Conservation (phyloP, 257 asterid genomes). For the Echites panduratus region DNA sequence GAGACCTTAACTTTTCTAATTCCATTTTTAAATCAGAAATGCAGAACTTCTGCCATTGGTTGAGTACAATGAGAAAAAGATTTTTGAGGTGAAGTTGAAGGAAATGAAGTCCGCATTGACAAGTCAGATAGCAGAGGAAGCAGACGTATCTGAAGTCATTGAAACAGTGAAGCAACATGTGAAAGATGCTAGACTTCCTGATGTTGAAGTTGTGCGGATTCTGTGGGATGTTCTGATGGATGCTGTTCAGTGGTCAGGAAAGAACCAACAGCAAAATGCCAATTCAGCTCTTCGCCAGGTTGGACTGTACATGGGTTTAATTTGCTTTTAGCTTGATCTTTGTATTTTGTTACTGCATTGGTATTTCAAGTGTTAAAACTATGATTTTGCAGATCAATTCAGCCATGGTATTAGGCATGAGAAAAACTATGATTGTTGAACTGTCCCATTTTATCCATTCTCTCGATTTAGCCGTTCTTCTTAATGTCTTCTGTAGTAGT, state of each 20-base stretch:
- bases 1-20: neutral
- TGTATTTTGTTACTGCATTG: neutral
- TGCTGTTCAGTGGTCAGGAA: constrained; percentile 97
- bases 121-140: constrained; percentile 72
- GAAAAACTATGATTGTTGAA: too few relatives aligned
- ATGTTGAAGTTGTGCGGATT: constrained; percentile 77
- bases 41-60: constrained; percentile 71
- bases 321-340: neutral
- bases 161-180: constrained; percentile 91
- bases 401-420: neutral
- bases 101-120: constrained; percentile 85
- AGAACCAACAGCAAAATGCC: constrained; percentile 96
- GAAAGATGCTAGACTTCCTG: constrained; percentile 88
- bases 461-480: too few relatives aligned
- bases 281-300: constrained; percentile 93
- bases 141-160: constrained; percentile 75
- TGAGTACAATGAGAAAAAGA: constrained; percentile 77
- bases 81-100: constrained; percentile 77
- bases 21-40: constrained; percentile 42
- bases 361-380: too few relatives aligned
- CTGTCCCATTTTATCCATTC: too few relatives aligned
- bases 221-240: constrained; percentile 97
- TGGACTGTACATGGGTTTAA: neutral
- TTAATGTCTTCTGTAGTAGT: too few relatives aligned
- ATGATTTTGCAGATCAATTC: too few relatives aligned